phyloP scores from a whole-genome alignment of 441 rosid species.

The Populus hybrid region DNA sequence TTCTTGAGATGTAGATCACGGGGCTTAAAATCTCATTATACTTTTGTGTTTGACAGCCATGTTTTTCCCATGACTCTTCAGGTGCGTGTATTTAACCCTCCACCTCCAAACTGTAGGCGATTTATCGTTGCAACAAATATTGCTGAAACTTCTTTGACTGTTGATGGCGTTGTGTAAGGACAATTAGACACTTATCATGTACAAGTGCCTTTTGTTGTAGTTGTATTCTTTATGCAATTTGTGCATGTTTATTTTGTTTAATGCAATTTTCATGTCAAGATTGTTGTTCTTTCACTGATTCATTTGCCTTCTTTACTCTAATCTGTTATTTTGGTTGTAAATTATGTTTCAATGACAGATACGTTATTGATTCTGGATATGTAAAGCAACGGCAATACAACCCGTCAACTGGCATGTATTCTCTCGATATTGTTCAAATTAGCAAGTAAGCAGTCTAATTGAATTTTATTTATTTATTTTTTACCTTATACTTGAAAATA shows the following conservation, averaged over 20 bases:
- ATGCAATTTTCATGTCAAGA: neutral
- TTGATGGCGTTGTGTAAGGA: conserved; percentile 99
- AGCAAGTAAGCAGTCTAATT: conserved; percentile 74
- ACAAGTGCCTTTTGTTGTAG: conserved; percentile 15
- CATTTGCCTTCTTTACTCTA: neutral
- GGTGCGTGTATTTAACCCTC: conserved; percentile 94
- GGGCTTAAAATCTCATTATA: conserved; percentile 4
- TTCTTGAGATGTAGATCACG: conserved; percentile 3
- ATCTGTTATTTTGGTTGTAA: conserved; percentile 6
- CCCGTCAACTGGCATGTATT: conserved; percentile 95
- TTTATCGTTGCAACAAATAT: conserved; percentile 95
- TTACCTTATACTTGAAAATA: neutral
- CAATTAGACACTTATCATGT: conserved; percentile 22
- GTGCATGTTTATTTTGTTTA: neutral
- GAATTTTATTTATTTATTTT: neutral
- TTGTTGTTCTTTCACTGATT: conserved; percentile 8
- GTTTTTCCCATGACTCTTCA: conserved; percentile 35
- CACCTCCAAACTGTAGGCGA: conserved; percentile 94
- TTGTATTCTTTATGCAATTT: conserved; percentile 4
- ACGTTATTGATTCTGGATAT: conserved; percentile 90
- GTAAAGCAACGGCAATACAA: conserved; percentile 97
- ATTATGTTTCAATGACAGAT: conserved; percentile 51
- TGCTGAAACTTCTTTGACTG: conserved; percentile 97
- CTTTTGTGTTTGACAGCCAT: conserved; percentile 17
- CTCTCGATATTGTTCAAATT: conserved; percentile 91